Percentiles rank a stretch among this genome's conserved stretches.
phyloP scores from a whole-genome alignment of 1,139 yeast genomes.

The Nematodospora anomalae region DNA sequence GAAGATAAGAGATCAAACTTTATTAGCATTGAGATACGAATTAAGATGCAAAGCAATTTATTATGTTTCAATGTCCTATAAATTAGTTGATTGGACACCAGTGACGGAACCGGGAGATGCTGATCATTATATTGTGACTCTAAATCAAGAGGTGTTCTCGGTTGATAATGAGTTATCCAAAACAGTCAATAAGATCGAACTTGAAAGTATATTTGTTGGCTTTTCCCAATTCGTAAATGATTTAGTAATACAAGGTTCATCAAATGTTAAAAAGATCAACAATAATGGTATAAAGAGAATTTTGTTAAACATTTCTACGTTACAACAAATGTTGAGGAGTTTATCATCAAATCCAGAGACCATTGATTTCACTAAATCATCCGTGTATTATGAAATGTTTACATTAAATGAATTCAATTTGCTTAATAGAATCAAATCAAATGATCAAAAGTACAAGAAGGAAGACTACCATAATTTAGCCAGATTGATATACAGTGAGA shows the following conservation, averaged over 20 bases:
- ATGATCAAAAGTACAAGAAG: slow-evolving; percentile 19
- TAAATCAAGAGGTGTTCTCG: slow-evolving; percentile 59
- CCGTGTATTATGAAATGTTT: slow-evolving; percentile 59
- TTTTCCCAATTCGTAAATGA: slow-evolving; percentile 57
- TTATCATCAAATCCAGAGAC: slow-evolving; percentile 55
- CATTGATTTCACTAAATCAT: slow-evolving; percentile 59
- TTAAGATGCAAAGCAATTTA: slow-evolving; percentile 61
- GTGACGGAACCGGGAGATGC: slow-evolving; percentile 60
- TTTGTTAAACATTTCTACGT: slow-evolving; percentile 64
- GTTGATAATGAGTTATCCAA: slow-evolving; percentile 44
- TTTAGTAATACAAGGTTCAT: slow-evolving; percentile 61
- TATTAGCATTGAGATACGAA: slow-evolving; percentile 65
- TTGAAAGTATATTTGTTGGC: slow-evolving; percentile 48
- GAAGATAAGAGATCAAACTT: slow-evolving; percentile 45
- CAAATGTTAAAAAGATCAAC: slow-evolving; percentile 55
- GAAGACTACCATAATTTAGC: slow-evolving; percentile 37
- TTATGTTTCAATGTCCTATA: slow-evolving; percentile 52
- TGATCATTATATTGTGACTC: slow-evolving; percentile 57
- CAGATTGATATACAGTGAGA: slow-evolving; percentile 46
- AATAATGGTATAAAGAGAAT: slow-evolving; percentile 67
- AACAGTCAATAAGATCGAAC: slow-evolving; percentile 27
- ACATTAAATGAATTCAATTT: slow-evolving; percentile 42
- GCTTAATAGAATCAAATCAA: slow-evolving; percentile 23
- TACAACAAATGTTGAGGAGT: slow-evolving; percentile 75
- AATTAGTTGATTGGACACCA: slow-evolving; percentile 45